A percentile compares a stretch with the other conserved stretches of the same genome.
Evolutionary conservation across 2,329 filamentous ascomycete genomes (phyloP).

Genomic region (Aspergillus quadricinctus): DNA sequence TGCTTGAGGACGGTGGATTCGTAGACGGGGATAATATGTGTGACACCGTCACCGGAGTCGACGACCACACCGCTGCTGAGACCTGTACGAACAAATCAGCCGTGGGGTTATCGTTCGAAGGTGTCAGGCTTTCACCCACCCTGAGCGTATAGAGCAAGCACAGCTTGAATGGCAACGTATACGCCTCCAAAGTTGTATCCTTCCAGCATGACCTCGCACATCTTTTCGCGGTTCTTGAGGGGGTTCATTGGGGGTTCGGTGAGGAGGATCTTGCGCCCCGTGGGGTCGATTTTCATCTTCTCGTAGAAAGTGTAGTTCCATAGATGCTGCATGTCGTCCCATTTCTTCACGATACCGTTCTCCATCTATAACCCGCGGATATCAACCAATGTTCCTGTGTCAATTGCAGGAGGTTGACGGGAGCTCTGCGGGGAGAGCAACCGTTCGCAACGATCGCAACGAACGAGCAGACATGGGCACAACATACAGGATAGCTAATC

Average conservation of each 20-base stretch:
- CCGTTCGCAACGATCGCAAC: neutral
- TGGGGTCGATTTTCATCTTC: constrained; percentile 89
- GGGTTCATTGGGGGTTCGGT: constrained; percentile 99
- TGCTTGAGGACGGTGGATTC: constrained; percentile 98
- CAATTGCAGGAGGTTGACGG: constrained; percentile 12
- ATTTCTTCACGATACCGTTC: constrained; percentile 98
- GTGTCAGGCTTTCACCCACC: constrained; percentile 49
- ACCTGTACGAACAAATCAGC: constrained; percentile 45
- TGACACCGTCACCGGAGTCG: constrained; percentile 96
- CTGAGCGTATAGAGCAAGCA: constrained; percentile 92
- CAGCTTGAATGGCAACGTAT: constrained; percentile 96
- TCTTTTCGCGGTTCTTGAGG: constrained; percentile 91
- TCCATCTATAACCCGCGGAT: constrained; percentile 65
- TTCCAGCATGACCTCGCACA: constrained; percentile 99
- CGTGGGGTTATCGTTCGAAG: neutral
- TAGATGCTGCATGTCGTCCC: constrained; percentile 99
- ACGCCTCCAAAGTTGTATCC: constrained; percentile 93
- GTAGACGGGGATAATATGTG: constrained; percentile 97
- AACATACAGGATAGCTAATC: constrained; percentile 82
- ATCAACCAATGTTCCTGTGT: constrained; percentile 11
- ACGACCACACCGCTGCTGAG: constrained; percentile 94
- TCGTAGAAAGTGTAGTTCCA: constrained; percentile 99
- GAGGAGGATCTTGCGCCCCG: constrained; percentile 91
- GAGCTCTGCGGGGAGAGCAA: constrained; percentile 11
- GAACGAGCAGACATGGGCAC: neutral